phyloP scores from a whole-genome alignment of 2,329 filamentous ascomycete genomes.

The Talaromyces funiculosus region DNA sequence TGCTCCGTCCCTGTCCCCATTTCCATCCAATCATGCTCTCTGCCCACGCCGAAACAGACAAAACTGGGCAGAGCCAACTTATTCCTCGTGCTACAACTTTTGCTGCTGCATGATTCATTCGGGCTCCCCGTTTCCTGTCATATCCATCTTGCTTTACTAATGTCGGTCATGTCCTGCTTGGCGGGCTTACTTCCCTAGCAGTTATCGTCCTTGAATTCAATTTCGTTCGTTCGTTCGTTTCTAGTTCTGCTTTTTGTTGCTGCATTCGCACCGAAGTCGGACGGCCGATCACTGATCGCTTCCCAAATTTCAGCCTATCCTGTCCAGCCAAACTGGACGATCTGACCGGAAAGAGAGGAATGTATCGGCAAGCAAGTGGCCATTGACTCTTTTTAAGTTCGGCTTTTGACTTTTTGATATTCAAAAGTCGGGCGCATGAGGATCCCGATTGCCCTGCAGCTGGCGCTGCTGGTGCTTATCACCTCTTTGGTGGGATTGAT shows the following conservation, averaged over 20 bases:
- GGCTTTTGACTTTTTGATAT: background rate
- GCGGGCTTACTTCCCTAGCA: too few relatives aligned
- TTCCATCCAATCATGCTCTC: background rate
- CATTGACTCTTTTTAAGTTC: background rate
- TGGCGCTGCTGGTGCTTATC: constrained; percentile 71
- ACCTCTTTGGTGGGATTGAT: constrained; percentile 69
- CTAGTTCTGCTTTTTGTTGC: background rate
- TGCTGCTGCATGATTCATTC: background rate
- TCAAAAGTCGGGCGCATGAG: constrained; percentile 53
- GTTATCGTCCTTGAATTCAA: background rate
- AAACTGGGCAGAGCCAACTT: background rate
- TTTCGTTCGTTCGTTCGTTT: background rate
- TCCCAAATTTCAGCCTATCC: background rate
- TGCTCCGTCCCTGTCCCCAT: background rate
- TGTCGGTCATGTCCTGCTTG: background rate
- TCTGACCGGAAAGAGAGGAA: background rate
- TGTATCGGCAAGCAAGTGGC: background rate
- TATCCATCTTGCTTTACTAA: background rate
- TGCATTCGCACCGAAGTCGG: background rate
- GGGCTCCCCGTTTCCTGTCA: background rate
- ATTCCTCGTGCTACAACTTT: background rate
- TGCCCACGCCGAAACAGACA: background rate
- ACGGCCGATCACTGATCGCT: background rate
- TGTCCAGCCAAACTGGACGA: background rate
- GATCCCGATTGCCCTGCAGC: constrained; percentile 81